Percentiles rank a stretch among this genome's conserved stretches.
These are phyloP conservation scores for Dactylellina sp. DNA, from an alignment of 2,329 filamentous ascomycete genomes.

Conservation along the genomic window DNA sequence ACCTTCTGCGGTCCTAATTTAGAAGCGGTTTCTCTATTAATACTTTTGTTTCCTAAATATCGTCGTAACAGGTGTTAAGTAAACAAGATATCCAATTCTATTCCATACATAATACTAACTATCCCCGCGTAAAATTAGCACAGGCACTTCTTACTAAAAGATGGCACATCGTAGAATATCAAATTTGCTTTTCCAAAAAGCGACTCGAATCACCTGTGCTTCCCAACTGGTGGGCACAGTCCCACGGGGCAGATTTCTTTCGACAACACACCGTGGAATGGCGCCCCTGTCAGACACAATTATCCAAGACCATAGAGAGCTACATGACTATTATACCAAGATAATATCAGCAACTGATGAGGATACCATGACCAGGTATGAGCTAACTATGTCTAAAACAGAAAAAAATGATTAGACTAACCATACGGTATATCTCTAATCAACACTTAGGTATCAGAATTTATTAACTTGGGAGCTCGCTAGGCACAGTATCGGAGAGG, in stretches of 20 bases:
- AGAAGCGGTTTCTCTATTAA: too few relatives aligned
- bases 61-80: too few relatives aligned
- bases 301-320: constrained; percentile 63
- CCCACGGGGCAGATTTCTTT: background rate
- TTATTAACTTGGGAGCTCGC: constrained; percentile 68
- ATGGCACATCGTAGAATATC: too few relatives aligned
- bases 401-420: background rate
- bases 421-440: background rate
- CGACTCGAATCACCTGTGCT: too few relatives aligned
- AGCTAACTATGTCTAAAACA: background rate
- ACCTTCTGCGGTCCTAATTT: too few relatives aligned
- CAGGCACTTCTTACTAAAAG: too few relatives aligned
- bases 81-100: too few relatives aligned
- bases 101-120: too few relatives aligned
- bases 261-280: background rate
- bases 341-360: constrained; percentile 63
- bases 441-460: constrained; percentile 63
- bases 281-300: constrained; percentile 62
- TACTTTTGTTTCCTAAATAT: too few relatives aligned
- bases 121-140: too few relatives aligned
- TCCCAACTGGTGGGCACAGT: background rate
- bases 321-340: constrained; percentile 65
- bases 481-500: constrained; percentile 67
- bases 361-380: constrained; percentile 55
- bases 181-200: too few relatives aligned